Conservation (phyloP, 257 asterid genomes). For the Schizonepeta tenuifolia region DNA sequence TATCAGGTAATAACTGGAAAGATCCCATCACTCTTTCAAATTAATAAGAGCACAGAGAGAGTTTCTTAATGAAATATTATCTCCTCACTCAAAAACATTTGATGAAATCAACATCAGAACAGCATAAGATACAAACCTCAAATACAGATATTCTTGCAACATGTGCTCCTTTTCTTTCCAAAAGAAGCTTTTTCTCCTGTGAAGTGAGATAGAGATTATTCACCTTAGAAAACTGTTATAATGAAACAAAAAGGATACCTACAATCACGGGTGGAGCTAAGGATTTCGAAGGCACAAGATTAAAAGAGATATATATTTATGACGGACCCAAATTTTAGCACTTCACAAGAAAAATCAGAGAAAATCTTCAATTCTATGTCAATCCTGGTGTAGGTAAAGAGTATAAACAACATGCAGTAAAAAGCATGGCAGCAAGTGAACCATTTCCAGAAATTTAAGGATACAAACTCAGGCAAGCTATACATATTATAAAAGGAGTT, state of each 20-base stretch:
- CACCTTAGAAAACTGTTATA: conserved; percentile 19
- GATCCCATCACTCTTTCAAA: conserved; percentile 14
- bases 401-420: conserved; percentile 14
- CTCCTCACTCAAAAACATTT: conserved; percentile 20
- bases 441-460: conserved; percentile 8
- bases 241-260: conserved; percentile 2
- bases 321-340: conserved; percentile 15
- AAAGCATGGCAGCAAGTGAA: conserved; percentile 19
- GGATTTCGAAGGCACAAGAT: neutral
- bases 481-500: neutral
- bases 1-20: conserved; percentile 13
- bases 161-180: conserved; percentile 89
- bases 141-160: conserved; percentile 84
- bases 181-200: conserved; percentile 91
- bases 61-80: conserved; percentile 11
- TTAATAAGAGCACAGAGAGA: neutral
- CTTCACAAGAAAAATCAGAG: conserved; percentile 19
- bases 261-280: neutral
- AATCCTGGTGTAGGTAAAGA: neutral
- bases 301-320: neutral
- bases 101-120: conserved; percentile 6
- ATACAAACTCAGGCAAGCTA: conserved; percentile 1
- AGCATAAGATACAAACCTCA: conserved; percentile 66
- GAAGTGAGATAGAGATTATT: conserved; percentile 32
- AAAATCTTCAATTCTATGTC: conserved; percentile 21